Evolutionary conservation across 768 basidiomycete genomes (phyloP), one percentile per base, ranked within the genome.

Genomic region (Thelephora ganbajun): DNA sequence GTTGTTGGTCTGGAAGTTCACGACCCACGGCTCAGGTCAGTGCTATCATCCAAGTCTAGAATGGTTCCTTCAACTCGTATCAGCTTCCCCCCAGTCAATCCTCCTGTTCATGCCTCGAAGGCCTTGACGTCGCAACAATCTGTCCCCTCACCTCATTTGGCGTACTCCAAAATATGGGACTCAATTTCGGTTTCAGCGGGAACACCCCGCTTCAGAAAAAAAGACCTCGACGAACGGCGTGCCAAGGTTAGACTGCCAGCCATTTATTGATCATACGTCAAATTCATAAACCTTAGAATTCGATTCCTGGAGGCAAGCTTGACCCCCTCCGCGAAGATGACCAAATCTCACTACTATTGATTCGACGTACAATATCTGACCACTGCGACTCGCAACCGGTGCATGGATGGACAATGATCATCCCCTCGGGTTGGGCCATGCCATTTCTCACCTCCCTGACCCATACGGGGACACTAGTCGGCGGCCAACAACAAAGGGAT

Each of bases 361-460:
- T 93, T 6, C 90, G 92, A 58, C 78, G 78, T 18, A 82, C 88
- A 13, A 34, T 50, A 22, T 46, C 51, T 2, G 49, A 50, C 30
- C 45, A 26, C 22, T 43, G 37, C 6, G 52, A 44, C 34, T 47
- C 57, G 11, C 55, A 58, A 5, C 47, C 59, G 1, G 66, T 90
- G 26, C 80, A 91, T 55, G 92, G 93, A 35, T 96, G 88, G 83
- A 90, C 81, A 6, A 66, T 99, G 7, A 69, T 96, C 42, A 61
- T 94, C 30, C 94, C 94, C 2, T 69, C 77, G 1, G 91, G 89
- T 11, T 98, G 92, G 91, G 74, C 76, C 0, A 94, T 91, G 82
- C 72, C 92, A 1, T 90, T 98, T 65, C 78, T 87, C 52, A 72
- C 71, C 35, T 93, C 92, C 2, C 73, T 99, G 44, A 71, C 73